A percentile compares a stretch with the other conserved stretches of the same genome.
phyloP scores from a whole-genome alignment of 2,329 filamentous ascomycete species.

The Trichophyton verrucosum region DNA sequence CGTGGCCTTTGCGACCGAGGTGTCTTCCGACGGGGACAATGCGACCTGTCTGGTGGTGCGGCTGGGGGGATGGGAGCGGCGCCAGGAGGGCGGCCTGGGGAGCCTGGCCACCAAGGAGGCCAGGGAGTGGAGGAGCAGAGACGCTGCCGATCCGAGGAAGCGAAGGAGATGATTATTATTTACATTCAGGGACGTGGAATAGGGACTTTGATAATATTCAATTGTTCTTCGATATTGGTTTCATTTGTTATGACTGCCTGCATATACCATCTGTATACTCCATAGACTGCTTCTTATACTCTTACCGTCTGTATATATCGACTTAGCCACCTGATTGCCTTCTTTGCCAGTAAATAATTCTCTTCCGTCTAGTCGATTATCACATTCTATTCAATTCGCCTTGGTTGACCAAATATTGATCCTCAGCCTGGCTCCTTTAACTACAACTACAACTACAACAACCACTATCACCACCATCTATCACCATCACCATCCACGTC shows the following conservation, averaged over 20 bases:
- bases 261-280: background rate
- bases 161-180: constrained; percentile 38
- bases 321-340: no score
- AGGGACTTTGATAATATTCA: background rate
- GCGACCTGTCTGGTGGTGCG: constrained; percentile 52
- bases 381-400: no score
- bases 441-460: no score
- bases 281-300: background rate
- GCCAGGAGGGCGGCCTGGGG: constrained; percentile 67
- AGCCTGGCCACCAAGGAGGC: constrained; percentile 87
- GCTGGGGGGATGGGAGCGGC: constrained; percentile 52
- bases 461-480: no score
- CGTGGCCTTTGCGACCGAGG: constrained; percentile 79
- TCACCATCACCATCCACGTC: no score
- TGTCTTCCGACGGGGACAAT: constrained; percentile 53
- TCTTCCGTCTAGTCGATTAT: no score
- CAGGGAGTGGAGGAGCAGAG: constrained; percentile 65
- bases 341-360: no score
- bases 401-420: no score
- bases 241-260: background rate
- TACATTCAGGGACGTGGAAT: no score
- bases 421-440: no score
- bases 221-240: background rate
- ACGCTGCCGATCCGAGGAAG: constrained; percentile 70
- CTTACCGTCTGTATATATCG: no score